Conservation (phyloP, 2,329 filamentous ascomycete species). For the Cercospora sp. region DNA sequence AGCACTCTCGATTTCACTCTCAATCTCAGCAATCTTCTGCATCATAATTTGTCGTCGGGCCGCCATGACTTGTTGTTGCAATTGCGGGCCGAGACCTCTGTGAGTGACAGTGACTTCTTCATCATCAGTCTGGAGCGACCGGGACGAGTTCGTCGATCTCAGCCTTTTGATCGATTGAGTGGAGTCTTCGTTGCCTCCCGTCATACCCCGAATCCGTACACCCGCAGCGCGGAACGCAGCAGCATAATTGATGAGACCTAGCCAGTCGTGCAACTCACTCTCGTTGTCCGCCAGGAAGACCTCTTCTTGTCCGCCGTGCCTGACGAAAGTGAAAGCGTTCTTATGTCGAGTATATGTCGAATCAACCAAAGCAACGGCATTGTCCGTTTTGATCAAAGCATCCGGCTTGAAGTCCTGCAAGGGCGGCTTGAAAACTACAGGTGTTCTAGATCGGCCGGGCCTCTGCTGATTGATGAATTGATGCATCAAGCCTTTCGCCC, state of each 20-base stretch:
- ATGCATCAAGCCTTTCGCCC: slow-evolving; percentile 87
- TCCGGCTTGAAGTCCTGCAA: slow-evolving; percentile 92
- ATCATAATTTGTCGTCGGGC: slow-evolving; percentile 81
- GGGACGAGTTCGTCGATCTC: slow-evolving; percentile 53
- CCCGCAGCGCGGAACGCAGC: slow-evolving; percentile 91
- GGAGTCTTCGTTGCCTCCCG: slow-evolving; percentile 78
- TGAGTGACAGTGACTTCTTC: slow-evolving; percentile 70
- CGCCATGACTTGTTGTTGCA: slow-evolving; percentile 81
- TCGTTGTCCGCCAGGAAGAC: slow-evolving; percentile 89
- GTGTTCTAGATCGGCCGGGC: slow-evolving; percentile 70
- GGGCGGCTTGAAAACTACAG: slow-evolving; percentile 87
- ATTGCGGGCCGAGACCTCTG: slow-evolving; percentile 56
- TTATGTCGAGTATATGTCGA: slow-evolving; percentile 91
- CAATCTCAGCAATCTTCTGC: slow-evolving; percentile 78
- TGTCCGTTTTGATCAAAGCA: slow-evolving; percentile 87
- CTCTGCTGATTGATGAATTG: slow-evolving; percentile 76
- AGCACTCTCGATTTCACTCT: slow-evolving; percentile 71
- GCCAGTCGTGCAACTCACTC: slow-evolving; percentile 91
- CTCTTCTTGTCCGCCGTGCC: slow-evolving; percentile 84
- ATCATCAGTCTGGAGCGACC: slow-evolving; percentile 67
- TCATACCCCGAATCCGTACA: slow-evolving; percentile 83
- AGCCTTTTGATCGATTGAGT: slow-evolving; percentile 71
- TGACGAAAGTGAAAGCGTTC: slow-evolving; percentile 87
- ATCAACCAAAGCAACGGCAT: slow-evolving; percentile 85
- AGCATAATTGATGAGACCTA: slow-evolving; percentile 93